Base-by-base conservation (phyloP, 352 stramenopile species). In the Phytophthora sojae region DNA sequence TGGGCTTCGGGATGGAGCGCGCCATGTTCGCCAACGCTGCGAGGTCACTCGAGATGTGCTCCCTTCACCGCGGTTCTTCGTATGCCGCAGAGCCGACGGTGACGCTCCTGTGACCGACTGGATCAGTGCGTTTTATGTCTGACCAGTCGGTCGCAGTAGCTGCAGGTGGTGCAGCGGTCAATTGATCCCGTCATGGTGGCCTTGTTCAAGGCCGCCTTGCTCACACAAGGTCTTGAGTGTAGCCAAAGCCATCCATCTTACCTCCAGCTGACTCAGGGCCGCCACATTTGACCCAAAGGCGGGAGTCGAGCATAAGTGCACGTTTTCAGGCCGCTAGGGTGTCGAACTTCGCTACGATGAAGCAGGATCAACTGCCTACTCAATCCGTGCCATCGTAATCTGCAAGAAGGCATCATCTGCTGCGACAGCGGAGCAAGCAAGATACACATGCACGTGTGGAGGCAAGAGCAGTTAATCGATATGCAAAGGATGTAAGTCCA, bases 1-100 rank as follows among this genome's bases (percentile, higher is more conserved):
- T 88, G 51, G 87, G 89, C 80, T 91, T 92, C 35, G 79, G 78
- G 44, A 94, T 85, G 32, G 80, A 83, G 45, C 73, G 69, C 58
- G 73, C 80, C 87, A 93, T 94, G 23, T 60, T 57, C 29, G 50
- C 65, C 25, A 45, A 15, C 21, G 44, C 59, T 42, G 51, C 29
- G n/a, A 7, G 19, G 45, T 26, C 45, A n/a, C 37, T 56, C 30
- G 55, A 55, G 66, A 68, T 52, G 42, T 56, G 51, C 51, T 61
- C 61, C 62, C 61, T 58, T 65, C 42, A 44, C 57, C 39, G 58
- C 23, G 12, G 61, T 76, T 73, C 51, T 69, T 76, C 59, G 57
- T 71, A 37, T 75, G 54, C 44, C 11, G 19, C 35, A 15, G 58
- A 62, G 17, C 9, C 11, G 23, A 11, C 5, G 5, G 21, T 11